phyloP scores from a whole-genome alignment of 768 basidiomycete species.

The Lepiota subincarnata region DNA sequence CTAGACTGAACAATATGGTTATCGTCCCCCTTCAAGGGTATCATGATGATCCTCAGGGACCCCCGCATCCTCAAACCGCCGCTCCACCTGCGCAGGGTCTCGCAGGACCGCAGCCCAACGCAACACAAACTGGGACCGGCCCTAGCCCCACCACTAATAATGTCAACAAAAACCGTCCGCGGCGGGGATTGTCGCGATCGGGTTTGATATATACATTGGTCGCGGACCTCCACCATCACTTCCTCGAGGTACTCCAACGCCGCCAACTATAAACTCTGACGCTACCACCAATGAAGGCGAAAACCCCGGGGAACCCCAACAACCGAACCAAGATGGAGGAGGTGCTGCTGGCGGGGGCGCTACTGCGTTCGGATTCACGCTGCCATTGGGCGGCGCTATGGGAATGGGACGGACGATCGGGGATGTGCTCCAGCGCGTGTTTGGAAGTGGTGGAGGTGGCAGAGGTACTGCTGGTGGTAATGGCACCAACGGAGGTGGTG shows the following conservation, averaged over 20 bases:
- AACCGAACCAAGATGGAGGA: neutral
- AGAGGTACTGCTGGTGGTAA: too few species aligned
- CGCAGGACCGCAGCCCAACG: too few species aligned
- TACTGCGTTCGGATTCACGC: neutral
- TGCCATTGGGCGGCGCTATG: neutral
- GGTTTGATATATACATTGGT: conserved; percentile 35
- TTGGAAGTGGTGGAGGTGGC: neutral
- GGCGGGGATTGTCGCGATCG: conserved; percentile 30
- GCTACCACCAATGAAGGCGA: neutral
- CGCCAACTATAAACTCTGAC: neutral
- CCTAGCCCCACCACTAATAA: neutral
- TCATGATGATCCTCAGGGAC: too few species aligned
- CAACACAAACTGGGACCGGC: too few species aligned
- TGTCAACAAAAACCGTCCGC: neutral
- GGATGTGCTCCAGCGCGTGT: conserved; percentile 2
- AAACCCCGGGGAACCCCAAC: neutral
- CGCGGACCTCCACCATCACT: conserved; percentile 13
- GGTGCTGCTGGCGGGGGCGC: too few species aligned
- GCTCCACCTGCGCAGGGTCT: too few species aligned
- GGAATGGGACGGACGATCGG: neutral
- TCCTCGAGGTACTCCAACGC: neutral
- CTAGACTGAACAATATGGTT: too few species aligned
- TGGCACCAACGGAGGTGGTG: neutral
- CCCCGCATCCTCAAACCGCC: too few species aligned
- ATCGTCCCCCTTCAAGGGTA: too few species aligned